phyloP scores from a whole-genome alignment of 805 yeast species.

The Sugiyamaella qingdaonensis region DNA sequence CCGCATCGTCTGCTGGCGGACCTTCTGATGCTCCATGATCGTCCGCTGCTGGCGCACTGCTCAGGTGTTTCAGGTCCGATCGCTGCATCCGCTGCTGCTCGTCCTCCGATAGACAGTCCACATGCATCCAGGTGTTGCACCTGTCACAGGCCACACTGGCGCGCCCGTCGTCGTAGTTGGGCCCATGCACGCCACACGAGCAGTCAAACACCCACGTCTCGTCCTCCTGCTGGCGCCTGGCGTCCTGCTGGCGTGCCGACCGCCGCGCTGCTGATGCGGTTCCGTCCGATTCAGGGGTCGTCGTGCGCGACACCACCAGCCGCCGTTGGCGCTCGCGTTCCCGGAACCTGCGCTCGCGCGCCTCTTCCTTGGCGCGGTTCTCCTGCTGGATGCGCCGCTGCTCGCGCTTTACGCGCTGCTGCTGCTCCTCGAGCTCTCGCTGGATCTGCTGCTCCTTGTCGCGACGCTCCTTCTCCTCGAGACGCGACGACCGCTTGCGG shows the following conservation, averaged over 20 bases:
- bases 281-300: slow-evolving; percentile 11
- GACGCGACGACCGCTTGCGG: slow-evolving; percentile 32
- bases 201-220: slow-evolving; percentile 39
- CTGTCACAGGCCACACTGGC: slow-evolving; percentile 36
- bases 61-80: neutral
- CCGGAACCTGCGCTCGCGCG: slow-evolving; percentile 12
- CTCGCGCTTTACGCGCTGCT: slow-evolving; percentile 13
- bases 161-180: slow-evolving; percentile 39
- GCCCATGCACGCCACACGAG: slow-evolving; percentile 36
- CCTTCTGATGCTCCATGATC: no score
- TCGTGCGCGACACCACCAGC: slow-evolving; percentile 4
- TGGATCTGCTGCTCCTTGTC: slow-evolving; percentile 18
- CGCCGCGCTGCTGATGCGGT: slow-evolving; percentile 14
- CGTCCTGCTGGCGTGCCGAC: slow-evolving; percentile 14
- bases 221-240: slow-evolving; percentile 10
- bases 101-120: slow-evolving; percentile 30
- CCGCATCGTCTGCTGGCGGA: no score
- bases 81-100: slow-evolving; percentile 11
- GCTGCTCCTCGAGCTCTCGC: slow-evolving; percentile 24
- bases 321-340: slow-evolving; percentile 15
- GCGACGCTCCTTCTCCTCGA: slow-evolving; percentile 26
- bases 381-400: slow-evolving; percentile 14
- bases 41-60: no score
- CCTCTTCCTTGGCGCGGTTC: slow-evolving; percentile 10
- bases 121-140: slow-evolving; percentile 41